Percentiles rank a stretch among this genome's conserved stretches.
Conservation (phyloP, 179 eudicot genomes). For the Beta corolliflora region DNA sequence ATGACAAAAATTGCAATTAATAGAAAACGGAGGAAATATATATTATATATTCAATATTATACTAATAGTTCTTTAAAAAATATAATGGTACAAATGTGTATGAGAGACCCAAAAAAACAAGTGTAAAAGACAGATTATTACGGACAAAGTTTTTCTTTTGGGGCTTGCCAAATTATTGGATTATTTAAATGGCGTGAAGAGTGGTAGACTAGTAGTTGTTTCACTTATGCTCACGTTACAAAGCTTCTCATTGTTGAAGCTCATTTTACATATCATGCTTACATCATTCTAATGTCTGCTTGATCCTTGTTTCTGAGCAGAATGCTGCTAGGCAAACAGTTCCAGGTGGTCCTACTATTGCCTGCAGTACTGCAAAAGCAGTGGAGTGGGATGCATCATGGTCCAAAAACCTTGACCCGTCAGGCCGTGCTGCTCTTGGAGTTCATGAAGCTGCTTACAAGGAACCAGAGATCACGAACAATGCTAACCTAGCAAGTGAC, state of each 20-base stretch:
- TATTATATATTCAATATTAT: no score
- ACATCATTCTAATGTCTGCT: conserved; percentile 5
- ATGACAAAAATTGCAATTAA: no score
- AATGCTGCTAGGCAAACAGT: conserved; percentile 89
- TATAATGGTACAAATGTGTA: no score
- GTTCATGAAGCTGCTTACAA: conserved; percentile 85
- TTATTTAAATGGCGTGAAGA: background rate
- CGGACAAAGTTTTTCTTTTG: no score
- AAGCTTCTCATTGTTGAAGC: background rate
- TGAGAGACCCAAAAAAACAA: no score
- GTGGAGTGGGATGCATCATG: conserved; percentile 98
- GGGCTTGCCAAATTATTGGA: background rate
- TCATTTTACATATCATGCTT: background rate
- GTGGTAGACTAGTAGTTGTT: background rate
- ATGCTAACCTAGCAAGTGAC: conserved; percentile 23
- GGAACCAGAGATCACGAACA: conserved; percentile 31
- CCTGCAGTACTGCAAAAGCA: conserved; percentile 96
- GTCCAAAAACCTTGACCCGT: conserved; percentile 95
- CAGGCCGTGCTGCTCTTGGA: conserved; percentile 98
- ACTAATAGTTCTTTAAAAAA: no score
- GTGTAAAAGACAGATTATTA: no score
- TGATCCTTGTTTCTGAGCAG: conserved; percentile 39
- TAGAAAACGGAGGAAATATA: no score
- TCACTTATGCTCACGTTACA: no score
- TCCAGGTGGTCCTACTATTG: conserved; percentile 94